phyloP scores from a whole-genome alignment of 495 filamentous ascomycete genomes.

The Aspergillus bridgeri region DNA sequence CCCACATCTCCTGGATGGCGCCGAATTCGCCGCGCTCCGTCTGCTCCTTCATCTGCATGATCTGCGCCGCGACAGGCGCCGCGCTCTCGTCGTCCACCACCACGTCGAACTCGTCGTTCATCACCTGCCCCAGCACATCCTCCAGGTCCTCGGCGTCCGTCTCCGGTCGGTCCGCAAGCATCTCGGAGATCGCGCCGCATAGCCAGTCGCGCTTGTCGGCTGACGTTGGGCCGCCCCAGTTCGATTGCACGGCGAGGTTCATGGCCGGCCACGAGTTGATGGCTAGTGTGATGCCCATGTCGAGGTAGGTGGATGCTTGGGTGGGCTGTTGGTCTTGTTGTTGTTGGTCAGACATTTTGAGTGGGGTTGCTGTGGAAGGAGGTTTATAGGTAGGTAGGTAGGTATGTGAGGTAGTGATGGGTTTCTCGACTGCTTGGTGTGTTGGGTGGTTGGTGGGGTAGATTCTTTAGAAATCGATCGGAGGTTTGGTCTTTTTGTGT shows the following conservation, averaged over 20 bases:
- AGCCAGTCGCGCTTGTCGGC: constrained; percentile 94
- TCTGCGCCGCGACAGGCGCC: constrained; percentile 64
- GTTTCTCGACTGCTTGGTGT: not conserved
- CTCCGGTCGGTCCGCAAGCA: constrained; percentile 66
- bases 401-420: not conserved
- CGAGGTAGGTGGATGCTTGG: constrained; percentile 54
- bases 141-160: constrained; percentile 83
- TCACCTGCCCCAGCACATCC: constrained; percentile 75
- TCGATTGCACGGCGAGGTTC: constrained; percentile 77
- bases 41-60: constrained; percentile 63
- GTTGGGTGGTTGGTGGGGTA: not conserved
- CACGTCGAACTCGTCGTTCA: constrained; percentile 94
- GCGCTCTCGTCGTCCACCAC: constrained; percentile 86
- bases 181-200: constrained; percentile 80
- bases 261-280: constrained; percentile 84
- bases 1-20: constrained; percentile 64
- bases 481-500: not conserved
- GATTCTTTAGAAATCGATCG: not conserved
- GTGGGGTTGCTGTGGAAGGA: constrained; percentile 1
- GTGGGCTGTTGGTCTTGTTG: constrained; percentile 16
- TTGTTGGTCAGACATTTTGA: constrained; percentile 27
- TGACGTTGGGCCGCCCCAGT: constrained; percentile 85
- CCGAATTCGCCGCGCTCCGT: constrained; percentile 61
- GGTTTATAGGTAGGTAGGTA: not conserved
- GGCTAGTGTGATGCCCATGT: constrained; percentile 74